Percentiles rank a stretch among this genome's conserved stretches.
Evolutionary conservation across 805 yeast species (phyloP).

Genomic region (Teunomyces tritomae): DNA sequence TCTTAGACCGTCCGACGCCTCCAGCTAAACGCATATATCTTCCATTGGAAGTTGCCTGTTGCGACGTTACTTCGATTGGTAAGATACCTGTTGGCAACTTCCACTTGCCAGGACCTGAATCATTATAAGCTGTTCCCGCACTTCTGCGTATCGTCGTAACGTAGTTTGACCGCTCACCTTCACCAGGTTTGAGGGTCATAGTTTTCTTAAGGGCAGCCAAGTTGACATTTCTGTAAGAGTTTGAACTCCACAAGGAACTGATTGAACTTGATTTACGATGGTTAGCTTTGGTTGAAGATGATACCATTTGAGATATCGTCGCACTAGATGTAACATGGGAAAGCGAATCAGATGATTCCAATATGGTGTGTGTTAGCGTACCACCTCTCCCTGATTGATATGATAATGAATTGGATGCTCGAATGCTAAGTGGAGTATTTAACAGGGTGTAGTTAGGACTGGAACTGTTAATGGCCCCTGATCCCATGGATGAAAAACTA

Average conservation of each 20-base stretch:
- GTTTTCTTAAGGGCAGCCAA: slow-evolving; percentile 36
- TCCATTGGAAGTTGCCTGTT: slow-evolving; percentile 11
- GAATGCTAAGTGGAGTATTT: not conserved
- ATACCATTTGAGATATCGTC: not conserved
- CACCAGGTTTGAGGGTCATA: slow-evolving; percentile 40
- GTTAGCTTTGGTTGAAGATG: slow-evolving; percentile 5
- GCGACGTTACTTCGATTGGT: slow-evolving; percentile 33
- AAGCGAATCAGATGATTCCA: not conserved
- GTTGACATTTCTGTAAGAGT: slow-evolving; percentile 35
- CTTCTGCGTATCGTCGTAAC: slow-evolving; percentile 42
- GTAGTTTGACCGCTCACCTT: slow-evolving; percentile 52
- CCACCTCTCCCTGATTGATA: slow-evolving; percentile 1
- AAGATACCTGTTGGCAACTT: slow-evolving; percentile 55
- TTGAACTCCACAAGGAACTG: slow-evolving; percentile 34
- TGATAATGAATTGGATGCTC: slow-evolving; percentile 1
- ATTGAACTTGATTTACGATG: slow-evolving; percentile 29
- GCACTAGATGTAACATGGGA: not conserved
- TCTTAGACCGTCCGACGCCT: slow-evolving; percentile 19
- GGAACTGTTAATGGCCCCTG: not conserved
- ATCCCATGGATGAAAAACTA: not conserved
- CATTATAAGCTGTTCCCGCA: slow-evolving; percentile 50
- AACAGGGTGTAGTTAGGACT: not conserved
- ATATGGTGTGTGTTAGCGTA: not conserved
- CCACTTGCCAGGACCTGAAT: slow-evolving; percentile 46
- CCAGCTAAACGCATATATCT: slow-evolving; percentile 26